These are phyloP conservation scores for Monosporascus sp. DNA, from an alignment of 2,329 filamentous ascomycete species.

Conservation along the genomic window DNA sequence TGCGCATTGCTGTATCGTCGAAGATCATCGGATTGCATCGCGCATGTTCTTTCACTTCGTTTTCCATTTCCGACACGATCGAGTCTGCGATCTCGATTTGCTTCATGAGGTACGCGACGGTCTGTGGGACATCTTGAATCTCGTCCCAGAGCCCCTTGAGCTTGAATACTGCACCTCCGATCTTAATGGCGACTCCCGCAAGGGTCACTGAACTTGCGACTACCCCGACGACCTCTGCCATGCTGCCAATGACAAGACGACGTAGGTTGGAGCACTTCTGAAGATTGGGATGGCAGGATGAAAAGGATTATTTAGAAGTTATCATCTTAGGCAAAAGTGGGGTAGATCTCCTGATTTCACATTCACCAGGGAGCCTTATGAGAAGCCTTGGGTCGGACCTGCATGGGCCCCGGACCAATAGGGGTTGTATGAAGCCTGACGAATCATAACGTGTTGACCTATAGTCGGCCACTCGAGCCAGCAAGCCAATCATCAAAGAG, in stretches of 20 bases:
- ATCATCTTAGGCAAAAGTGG: too few relatives aligned
- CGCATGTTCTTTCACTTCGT: not conserved
- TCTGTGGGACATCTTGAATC: slow-evolving; percentile 2
- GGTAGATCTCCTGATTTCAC: too few relatives aligned
- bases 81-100: slow-evolving; percentile 1
- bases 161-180: not conserved
- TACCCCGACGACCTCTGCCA: slow-evolving; percentile 1
- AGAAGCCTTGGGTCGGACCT: too few relatives aligned
- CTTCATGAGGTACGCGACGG: not conserved
- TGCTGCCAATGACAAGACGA: not conserved
- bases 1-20: not conserved
- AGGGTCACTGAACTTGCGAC: slow-evolving; percentile 1
- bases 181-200: slow-evolving; percentile 1
- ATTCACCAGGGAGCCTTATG: too few relatives aligned
- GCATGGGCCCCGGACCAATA: too few relatives aligned
- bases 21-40: not conserved
- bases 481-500: too few relatives aligned
- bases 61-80: slow-evolving; percentile 1
- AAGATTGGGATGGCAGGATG: too few relatives aligned
- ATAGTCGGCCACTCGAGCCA: too few relatives aligned
- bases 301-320: too few relatives aligned
- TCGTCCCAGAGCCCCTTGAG: slow-evolving; percentile 2
- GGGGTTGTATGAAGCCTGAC: too few relatives aligned
- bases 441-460: too few relatives aligned
- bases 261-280: too few relatives aligned